A percentile compares a stretch with the other conserved stretches of the same genome.
phyloP scores from a whole-genome alignment of 176 grass and related monocot species.

The Saccharum spontaneum region DNA sequence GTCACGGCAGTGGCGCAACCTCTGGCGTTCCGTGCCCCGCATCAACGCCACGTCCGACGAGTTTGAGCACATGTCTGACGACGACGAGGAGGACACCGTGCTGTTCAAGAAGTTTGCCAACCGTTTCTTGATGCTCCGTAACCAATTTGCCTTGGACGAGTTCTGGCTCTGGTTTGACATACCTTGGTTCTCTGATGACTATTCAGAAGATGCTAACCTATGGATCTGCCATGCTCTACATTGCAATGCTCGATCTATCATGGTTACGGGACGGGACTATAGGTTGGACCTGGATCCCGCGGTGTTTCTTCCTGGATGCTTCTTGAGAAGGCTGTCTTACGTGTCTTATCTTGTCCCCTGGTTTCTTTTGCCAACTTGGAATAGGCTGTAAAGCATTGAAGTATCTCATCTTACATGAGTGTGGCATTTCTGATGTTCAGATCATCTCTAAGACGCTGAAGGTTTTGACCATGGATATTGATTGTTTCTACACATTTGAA shows the following conservation, averaged over 20 bases:
- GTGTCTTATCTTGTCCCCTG: accelerated
- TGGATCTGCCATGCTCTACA: background rate
- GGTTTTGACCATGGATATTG: background rate
- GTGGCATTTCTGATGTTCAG: background rate
- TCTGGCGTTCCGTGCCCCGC: conserved; percentile 17
- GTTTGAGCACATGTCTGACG: background rate
- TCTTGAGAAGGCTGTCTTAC: background rate
- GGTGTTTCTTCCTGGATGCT: background rate
- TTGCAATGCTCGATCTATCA: background rate
- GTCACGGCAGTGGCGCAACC: conserved; percentile 26
- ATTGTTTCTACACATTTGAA: accelerated
- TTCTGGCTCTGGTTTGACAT: background rate
- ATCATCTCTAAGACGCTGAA: conserved; percentile 20
- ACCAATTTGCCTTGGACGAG: background rate
- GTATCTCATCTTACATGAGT: background rate
- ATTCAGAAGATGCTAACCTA: background rate
- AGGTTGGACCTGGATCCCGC: background rate
- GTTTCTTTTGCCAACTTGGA: conserved; percentile 11
- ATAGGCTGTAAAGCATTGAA: background rate
- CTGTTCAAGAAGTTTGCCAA: conserved; percentile 29
- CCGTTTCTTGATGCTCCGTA: conserved; percentile 16
- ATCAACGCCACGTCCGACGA: background rate
- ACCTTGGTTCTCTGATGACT: background rate
- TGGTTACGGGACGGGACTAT: background rate
- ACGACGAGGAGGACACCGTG: background rate